Conservation (phyloP, 163 green algal genomes). For the Chlorella variabilis region DNA sequence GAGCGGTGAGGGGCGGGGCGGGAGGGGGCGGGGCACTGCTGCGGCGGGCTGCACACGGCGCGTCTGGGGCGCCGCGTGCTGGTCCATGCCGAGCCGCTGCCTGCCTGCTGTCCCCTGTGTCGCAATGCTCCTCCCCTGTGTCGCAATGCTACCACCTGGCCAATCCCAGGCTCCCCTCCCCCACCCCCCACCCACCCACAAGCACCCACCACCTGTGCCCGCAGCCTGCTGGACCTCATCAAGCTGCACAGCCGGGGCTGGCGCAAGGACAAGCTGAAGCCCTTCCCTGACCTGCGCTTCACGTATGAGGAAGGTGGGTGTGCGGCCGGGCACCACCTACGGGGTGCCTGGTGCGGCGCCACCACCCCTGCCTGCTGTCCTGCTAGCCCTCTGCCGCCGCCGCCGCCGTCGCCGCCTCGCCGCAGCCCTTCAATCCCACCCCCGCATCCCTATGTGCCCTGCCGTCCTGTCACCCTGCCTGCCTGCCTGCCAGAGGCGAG, state of each 20-base stretch:
- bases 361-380: not conserved
- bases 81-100: no score
- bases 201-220: conserved; percentile 43
- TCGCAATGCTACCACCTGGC: no score
- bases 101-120: no score
- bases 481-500: conserved; percentile 22
- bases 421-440: no score
- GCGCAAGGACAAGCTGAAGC: conserved; percentile 58
- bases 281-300: conserved; percentile 72
- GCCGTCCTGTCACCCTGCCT: not conserved
- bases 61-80: no score
- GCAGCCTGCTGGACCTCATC: conserved; percentile 63
- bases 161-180: no score
- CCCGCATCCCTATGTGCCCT: not conserved
- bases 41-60: no score
- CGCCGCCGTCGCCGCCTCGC: no score
- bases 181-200: not conserved
- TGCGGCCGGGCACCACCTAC: no score
- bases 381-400: not conserved
- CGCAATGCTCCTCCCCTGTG: no score
- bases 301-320: conserved; percentile 76
- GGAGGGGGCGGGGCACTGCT: no score
- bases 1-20: conserved; percentile 8
- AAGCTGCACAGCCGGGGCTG: conserved; percentile 47
- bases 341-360: no score